Evolutionary conservation across 2,329 filamentous ascomycete species (phyloP), one percentile per base, ranked within the genome.

Genomic region (Penicillium verrucosum): DNA sequence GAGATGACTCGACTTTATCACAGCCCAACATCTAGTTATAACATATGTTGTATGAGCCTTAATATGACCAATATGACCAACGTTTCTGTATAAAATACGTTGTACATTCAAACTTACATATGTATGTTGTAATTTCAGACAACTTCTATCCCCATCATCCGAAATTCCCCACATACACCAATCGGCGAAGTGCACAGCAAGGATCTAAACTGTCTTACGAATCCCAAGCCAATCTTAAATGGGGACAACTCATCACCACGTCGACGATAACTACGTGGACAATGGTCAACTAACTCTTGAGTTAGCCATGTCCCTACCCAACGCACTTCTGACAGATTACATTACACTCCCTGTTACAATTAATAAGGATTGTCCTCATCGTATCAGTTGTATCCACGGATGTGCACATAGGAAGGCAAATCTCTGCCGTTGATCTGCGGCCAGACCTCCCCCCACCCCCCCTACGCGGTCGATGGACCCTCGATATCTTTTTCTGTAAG

Each of bases 141-240:
- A 44, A 30, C 5, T 29, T 30, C 51, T 44, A 43, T 38, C 51
- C 49, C 54, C 54, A 37, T 54, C 53, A 52, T 58, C 58, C 45
- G 6, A 21, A 23, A 18, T 56, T 60, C 58, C 54, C 60, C 60
- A 61, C 60, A 61, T 45, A 51, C 29, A 38, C 60, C 60, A 62
- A 62, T 62, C 60, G 60, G 59, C 44, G 53, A 36, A 57, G 23
- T 30, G 29, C 44, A 27, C 42, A 45, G 53, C 45, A 36, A 51
- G 49, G 51, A 45, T 48, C 40, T 41, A 27, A 44, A 38, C 51
- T 46, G 23, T 50, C 56, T 62, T 59, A 62, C 60, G 60, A 49
- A 51, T 50, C 44, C 49, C 44, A 52, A 36, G 38, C 30, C 42
- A 56, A 56, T 52, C 41, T 52, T 23, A 51, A 34, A 52, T 23